Percentiles rank a stretch among this genome's conserved stretches.
Evolutionary conservation across 495 filamentous ascomycete species (phyloP).

Genomic region (Ascobolus immersus): DNA sequence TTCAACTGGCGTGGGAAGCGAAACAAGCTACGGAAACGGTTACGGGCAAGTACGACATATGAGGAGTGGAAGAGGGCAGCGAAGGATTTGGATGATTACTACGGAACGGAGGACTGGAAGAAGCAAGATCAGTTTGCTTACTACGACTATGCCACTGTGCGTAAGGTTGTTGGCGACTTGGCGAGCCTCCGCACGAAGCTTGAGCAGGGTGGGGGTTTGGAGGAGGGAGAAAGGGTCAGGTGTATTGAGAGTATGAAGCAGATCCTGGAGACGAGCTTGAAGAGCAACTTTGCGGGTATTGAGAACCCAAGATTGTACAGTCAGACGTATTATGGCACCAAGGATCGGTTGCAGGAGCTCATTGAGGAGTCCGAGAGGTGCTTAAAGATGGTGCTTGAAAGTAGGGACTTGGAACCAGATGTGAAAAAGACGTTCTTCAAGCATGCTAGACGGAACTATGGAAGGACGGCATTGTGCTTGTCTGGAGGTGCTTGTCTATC

Average conservation of each 20-base stretch:
- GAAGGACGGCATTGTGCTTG: slow-evolving; percentile 73
- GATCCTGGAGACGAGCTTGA: slow-evolving; percentile 71
- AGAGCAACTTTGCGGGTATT: slow-evolving; percentile 89
- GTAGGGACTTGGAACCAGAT: slow-evolving; percentile 35
- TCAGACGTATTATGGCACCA: slow-evolving; percentile 90
- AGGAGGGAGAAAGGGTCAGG: slow-evolving; percentile 17
- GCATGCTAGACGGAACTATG: slow-evolving; percentile 69
- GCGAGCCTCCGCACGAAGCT: slow-evolving; percentile 23
- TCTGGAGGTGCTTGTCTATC: slow-evolving; percentile 90
- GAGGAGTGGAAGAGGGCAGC: slow-evolving; percentile 58
- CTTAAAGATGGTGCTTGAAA: slow-evolving; percentile 39
- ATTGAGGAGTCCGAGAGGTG: slow-evolving; percentile 52
- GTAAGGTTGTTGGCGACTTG: slow-evolving; percentile 48
- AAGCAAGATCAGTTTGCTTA: slow-evolving; percentile 73
- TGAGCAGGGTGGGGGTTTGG: slow-evolving; percentile 5
- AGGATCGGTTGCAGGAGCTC: slow-evolving; percentile 68
- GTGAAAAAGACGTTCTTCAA: slow-evolving; percentile 70
- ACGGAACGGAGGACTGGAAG: slow-evolving; percentile 74
- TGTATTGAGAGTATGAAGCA: slow-evolving; percentile 45
- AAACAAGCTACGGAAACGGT: slow-evolving; percentile 36
- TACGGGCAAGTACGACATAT: slow-evolving; percentile 48
- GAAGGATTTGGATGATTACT: slow-evolving; percentile 48
- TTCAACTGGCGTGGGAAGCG: slow-evolving; percentile 49
- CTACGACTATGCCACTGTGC: slow-evolving; percentile 67
- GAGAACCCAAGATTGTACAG: slow-evolving; percentile 85